Conservation (phyloP, 2,329 filamentous ascomycete genomes). For the Dactylellina cionopaga region DNA sequence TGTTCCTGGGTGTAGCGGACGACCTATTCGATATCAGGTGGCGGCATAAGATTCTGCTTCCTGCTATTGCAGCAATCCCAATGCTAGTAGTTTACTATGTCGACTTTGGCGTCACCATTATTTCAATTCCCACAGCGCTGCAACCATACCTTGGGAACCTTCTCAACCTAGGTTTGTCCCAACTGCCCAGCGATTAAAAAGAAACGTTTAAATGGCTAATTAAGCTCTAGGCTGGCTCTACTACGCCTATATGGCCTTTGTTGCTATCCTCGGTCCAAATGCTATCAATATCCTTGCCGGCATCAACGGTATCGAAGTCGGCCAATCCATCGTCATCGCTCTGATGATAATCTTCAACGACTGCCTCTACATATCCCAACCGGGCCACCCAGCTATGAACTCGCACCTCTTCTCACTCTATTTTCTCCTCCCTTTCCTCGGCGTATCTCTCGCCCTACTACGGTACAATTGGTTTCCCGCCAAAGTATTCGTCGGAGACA, state of each 20-base stretch:
- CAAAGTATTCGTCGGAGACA: slow-evolving; percentile 95
- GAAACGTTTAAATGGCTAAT: neutral
- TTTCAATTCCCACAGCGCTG: slow-evolving; percentile 87
- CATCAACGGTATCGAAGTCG: slow-evolving; percentile 98
- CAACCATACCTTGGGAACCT: slow-evolving; percentile 82
- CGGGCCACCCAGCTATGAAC: slow-evolving; percentile 91
- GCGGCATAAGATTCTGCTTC: slow-evolving; percentile 98
- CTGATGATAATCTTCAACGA: slow-evolving; percentile 86
- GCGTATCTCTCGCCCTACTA: slow-evolving; percentile 85
- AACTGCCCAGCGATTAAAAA: neutral
- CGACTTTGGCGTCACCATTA: slow-evolving; percentile 95
- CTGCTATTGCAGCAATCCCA: slow-evolving; percentile 89
- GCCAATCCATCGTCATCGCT: slow-evolving; percentile 91
- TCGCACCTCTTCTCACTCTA: slow-evolving; percentile 96
- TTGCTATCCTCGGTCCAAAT: slow-evolving; percentile 98
- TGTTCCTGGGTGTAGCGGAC: slow-evolving; percentile 90
- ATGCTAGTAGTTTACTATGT: slow-evolving; percentile 97
- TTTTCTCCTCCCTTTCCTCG: slow-evolving; percentile 91
- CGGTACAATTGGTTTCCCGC: slow-evolving; percentile 96
- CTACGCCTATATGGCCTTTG: slow-evolving; percentile 95
- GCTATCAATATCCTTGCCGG: slow-evolving; percentile 99
- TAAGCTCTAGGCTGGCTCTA: slow-evolving; percentile 66
- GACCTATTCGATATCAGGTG: slow-evolving; percentile 98
- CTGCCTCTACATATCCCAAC: slow-evolving; percentile 81
- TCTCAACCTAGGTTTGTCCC: slow-evolving; percentile 75